phyloP scores from a whole-genome alignment of 1,139 yeast species.

The Yamadazyma friedrichii region DNA sequence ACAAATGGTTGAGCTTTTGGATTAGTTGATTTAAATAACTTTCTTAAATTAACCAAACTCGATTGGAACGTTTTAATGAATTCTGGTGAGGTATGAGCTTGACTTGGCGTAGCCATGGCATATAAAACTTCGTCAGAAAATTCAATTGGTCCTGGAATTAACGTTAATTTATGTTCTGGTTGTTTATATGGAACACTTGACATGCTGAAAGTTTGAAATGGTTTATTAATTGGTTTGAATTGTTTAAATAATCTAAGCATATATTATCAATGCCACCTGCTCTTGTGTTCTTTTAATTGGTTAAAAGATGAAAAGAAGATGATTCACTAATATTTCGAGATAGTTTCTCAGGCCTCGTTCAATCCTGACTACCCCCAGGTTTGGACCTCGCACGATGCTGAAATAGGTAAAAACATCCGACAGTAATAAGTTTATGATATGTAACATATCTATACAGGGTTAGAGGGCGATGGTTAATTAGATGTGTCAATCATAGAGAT shows the following conservation, averaged over 20 bases:
- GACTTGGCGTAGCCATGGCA: constrained; percentile 84
- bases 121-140: constrained; percentile 76
- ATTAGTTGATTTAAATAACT: constrained; percentile 69
- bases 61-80: constrained; percentile 73
- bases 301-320: not conserved
- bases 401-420: constrained; percentile 1
- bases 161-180: constrained; percentile 54
- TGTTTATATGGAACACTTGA: constrained; percentile 38
- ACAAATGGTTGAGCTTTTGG: constrained; percentile 73
- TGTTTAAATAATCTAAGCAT: constrained; percentile 7
- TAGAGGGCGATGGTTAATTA: no score
- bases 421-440: no score
- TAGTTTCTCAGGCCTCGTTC: not conserved
- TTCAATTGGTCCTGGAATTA: constrained; percentile 95
- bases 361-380: no score
- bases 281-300: not conserved
- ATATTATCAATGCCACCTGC: not conserved
- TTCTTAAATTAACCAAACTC: constrained; percentile 66
- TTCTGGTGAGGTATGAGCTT: constrained; percentile 90
- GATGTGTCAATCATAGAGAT: no score
- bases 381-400: not conserved
- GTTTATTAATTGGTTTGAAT: constrained; percentile 3
- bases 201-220: constrained; percentile 6
- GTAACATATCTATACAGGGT: no score
- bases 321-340: not conserved